These are phyloP conservation scores for Tolypocladium inflatum DNA, from an alignment of 2,329 filamentous ascomycete genomes.

Conservation along the genomic window DNA sequence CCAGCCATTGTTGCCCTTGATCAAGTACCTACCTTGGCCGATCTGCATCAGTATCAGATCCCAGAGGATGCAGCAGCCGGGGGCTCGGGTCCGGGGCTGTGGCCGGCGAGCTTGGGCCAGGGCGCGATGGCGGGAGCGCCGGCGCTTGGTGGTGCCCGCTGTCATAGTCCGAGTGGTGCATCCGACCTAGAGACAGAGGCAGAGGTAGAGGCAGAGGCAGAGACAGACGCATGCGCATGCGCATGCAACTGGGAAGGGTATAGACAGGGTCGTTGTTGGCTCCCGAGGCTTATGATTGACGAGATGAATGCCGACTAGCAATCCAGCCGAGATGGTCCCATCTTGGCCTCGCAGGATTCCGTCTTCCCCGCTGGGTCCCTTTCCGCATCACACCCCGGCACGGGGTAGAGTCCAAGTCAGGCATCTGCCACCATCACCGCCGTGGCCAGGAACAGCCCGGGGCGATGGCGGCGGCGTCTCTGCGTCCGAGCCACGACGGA, in stretches of 20 bases:
- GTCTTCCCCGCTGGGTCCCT: background rate
- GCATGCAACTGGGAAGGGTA: background rate
- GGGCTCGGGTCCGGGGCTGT: background rate
- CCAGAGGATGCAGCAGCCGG: slow-evolving; percentile 1
- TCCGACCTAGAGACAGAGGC: too few species aligned
- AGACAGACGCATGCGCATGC: too few species aligned
- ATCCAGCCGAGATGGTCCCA: background rate
- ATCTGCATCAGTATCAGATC: slow-evolving; percentile 28
- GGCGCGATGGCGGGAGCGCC: too few species aligned
- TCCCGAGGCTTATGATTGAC: background rate
- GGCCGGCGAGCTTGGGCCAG: background rate
- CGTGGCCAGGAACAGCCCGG: background rate
- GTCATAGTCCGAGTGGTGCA: too few species aligned
- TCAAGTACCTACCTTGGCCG: slow-evolving; percentile 4
- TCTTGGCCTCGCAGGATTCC: background rate
- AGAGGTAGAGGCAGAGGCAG: too few species aligned
- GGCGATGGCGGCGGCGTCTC: background rate
- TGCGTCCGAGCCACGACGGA: background rate
- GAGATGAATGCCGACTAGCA: background rate
- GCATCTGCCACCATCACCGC: background rate
- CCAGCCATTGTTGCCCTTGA: too few species aligned
- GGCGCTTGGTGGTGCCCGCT: too few species aligned
- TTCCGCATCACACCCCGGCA: background rate
- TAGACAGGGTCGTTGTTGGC: too few species aligned
- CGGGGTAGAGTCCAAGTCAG: background rate